phyloP scores from a whole-genome alignment of 352 stramenopile species.

The Stephanocyclus meneghinianus region DNA sequence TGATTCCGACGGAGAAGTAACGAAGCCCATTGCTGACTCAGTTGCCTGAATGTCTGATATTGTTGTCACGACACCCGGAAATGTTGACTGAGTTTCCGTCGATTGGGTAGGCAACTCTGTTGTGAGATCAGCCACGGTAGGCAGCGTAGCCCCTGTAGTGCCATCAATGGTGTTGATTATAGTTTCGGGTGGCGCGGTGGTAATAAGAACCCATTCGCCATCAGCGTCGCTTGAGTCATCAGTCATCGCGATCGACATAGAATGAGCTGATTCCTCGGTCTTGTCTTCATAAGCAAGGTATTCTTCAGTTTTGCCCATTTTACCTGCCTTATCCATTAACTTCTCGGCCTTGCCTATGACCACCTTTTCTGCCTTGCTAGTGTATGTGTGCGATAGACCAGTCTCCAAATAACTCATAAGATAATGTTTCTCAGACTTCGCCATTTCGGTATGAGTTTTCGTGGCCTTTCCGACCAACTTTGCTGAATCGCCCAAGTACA shows the following conservation, averaged over 20 bases:
- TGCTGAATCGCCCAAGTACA: too few species aligned
- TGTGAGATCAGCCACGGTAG: neutral
- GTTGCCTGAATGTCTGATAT: neutral
- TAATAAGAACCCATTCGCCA: slow-evolving; percentile 12
- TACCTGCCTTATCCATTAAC: neutral
- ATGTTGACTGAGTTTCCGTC: neutral
- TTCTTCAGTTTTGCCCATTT: neutral
- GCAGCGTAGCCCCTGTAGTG: neutral
- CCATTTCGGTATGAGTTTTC: too few species aligned
- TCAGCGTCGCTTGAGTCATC: neutral
- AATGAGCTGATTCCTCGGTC: neutral
- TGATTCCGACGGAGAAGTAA: too few species aligned
- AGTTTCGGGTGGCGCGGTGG: neutral
- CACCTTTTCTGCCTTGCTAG: neutral
- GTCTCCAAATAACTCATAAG: too few species aligned
- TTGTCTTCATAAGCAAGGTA: neutral
- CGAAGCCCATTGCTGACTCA: neutral
- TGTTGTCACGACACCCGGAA: neutral
- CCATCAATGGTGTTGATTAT: neutral
- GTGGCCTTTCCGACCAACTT: too few species aligned
- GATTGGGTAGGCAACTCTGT: neutral
- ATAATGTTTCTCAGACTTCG: too few species aligned
- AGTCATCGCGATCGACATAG: neutral
- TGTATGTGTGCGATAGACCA: neutral
- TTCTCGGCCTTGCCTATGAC: neutral